Percentiles rank a stretch among this genome's conserved stretches.
Conservation (phyloP, 257 asterid species). For the Nicotiana tomentosiformis region DNA sequence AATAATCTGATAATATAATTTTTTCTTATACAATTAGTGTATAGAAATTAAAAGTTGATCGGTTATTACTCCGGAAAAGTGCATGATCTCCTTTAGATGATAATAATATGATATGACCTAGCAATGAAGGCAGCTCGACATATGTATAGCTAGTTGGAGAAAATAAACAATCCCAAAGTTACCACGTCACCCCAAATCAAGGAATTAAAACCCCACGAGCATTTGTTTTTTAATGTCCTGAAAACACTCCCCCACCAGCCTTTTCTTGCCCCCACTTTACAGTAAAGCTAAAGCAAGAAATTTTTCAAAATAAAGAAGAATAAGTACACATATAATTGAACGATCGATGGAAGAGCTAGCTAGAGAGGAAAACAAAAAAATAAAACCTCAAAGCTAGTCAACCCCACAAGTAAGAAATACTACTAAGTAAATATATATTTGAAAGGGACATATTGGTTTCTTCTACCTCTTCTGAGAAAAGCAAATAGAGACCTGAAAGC, state of each 20-base stretch:
- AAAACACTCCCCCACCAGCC: slow-evolving; percentile 35
- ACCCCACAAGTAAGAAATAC: slow-evolving; percentile 42
- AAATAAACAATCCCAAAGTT: slow-evolving; percentile 17
- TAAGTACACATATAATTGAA: background rate
- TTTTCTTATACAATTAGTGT: no score
- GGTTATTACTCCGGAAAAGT: slow-evolving; percentile 2
- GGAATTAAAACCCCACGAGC: slow-evolving; percentile 51
- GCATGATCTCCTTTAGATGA: background rate
- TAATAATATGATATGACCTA: background rate
- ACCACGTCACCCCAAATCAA: slow-evolving; percentile 48
- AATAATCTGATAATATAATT: no score
- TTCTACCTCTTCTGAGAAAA: slow-evolving; percentile 28
- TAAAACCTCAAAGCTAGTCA: slow-evolving; percentile 12
- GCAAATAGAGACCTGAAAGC: slow-evolving; percentile 31
- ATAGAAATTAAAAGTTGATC: no score
- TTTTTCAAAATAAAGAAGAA: slow-evolving; percentile 4
- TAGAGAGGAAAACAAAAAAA: background rate
- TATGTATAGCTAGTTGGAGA: background rate
- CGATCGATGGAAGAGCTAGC: background rate
- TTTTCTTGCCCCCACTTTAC: slow-evolving; percentile 30
- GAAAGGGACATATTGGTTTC: slow-evolving; percentile 27
- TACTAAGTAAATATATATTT: slow-evolving; percentile 12
- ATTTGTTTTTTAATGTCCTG: slow-evolving; percentile 34
- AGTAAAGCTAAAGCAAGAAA: slow-evolving; percentile 27
- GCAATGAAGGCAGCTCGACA: background rate